Conservation (phyloP, 345 rosid species). For the Combretum micranthum region DNA sequence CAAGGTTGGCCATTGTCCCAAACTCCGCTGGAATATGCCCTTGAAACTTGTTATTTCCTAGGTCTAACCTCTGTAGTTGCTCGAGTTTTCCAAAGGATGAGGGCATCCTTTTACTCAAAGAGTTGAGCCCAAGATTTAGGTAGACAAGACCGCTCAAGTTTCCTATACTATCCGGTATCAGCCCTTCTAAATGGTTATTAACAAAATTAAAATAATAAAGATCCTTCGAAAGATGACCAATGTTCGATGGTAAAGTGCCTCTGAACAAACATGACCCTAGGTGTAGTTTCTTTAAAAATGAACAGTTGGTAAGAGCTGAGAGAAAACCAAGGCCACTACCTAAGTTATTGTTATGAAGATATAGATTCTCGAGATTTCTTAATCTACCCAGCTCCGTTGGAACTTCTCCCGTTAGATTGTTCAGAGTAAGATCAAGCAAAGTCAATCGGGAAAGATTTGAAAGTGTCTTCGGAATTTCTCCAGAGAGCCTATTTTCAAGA, state of each 20-base stretch:
- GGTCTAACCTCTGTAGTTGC: constrained; percentile 9
- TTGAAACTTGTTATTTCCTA: constrained; percentile 8
- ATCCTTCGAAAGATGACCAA: constrained; percentile 12
- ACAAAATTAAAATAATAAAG: constrained; percentile 10
- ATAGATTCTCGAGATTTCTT: constrained; percentile 11
- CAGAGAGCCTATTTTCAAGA: neutral
- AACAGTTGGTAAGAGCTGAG: constrained; percentile 10
- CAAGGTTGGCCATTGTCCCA: constrained; percentile 9
- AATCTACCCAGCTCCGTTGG: constrained; percentile 9
- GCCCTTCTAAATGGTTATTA: constrained; percentile 5
- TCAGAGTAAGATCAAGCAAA: constrained; percentile 9
- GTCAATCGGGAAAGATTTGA: constrained; percentile 9
- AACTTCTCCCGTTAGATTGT: constrained; percentile 8
- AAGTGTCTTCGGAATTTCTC: constrained; percentile 8
- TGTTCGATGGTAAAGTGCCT: constrained; percentile 4
- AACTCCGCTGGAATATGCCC: constrained; percentile 5
- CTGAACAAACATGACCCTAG: constrained; percentile 5
- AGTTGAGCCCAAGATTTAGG: constrained; percentile 2
- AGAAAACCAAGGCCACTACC: constrained; percentile 6
- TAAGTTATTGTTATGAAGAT: constrained; percentile 8
- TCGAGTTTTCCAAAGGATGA: constrained; percentile 7
- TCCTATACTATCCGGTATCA: constrained; percentile 9
- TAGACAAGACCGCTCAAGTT: constrained; percentile 11
- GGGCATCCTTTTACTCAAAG: constrained; percentile 2
- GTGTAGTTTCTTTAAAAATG: constrained; percentile 11